Conservation (phyloP, 2,329 filamentous ascomycete species). For the Rutstroemia sp. region DNA sequence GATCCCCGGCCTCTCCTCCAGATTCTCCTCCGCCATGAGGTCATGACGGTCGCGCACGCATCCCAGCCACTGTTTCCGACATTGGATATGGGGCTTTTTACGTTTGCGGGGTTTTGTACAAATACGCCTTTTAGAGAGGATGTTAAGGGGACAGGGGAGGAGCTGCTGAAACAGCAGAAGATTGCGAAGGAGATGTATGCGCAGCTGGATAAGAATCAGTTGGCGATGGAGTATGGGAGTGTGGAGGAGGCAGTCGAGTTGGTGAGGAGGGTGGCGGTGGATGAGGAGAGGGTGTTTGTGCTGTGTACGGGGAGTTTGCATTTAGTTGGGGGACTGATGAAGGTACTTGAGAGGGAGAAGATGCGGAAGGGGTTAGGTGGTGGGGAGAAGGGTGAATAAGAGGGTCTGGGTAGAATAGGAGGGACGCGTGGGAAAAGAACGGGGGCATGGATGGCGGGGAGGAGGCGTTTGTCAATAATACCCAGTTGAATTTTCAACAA, state of each 20-base stretch:
- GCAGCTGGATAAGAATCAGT: constrained; percentile 41
- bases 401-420: constrained; percentile 63
- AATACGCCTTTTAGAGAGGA: constrained; percentile 56
- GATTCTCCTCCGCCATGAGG: constrained; percentile 43
- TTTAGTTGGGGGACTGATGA: constrained; percentile 71
- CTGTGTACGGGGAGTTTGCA: constrained; percentile 80
- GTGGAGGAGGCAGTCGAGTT: constrained; percentile 60
- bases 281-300: constrained; percentile 45
- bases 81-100: constrained; percentile 44
- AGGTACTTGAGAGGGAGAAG: constrained; percentile 44
- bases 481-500: neutral
- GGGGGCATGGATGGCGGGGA: constrained; percentile 46
- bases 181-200: constrained; percentile 54
- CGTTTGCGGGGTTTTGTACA: constrained; percentile 71
- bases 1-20: constrained; percentile 61
- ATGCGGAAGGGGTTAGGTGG: constrained; percentile 34
- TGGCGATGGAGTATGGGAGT: constrained; percentile 51
- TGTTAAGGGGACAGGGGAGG: no score
- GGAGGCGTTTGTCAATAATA: constrained; percentile 39
- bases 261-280: constrained; percentile 32
- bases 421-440: no score
- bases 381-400: constrained; percentile 72
- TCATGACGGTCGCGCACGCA: no score
- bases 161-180: no score
- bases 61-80: constrained; percentile 10